Conservation (phyloP, 148 eudicot species). For the Gaultheria prostrata region DNA sequence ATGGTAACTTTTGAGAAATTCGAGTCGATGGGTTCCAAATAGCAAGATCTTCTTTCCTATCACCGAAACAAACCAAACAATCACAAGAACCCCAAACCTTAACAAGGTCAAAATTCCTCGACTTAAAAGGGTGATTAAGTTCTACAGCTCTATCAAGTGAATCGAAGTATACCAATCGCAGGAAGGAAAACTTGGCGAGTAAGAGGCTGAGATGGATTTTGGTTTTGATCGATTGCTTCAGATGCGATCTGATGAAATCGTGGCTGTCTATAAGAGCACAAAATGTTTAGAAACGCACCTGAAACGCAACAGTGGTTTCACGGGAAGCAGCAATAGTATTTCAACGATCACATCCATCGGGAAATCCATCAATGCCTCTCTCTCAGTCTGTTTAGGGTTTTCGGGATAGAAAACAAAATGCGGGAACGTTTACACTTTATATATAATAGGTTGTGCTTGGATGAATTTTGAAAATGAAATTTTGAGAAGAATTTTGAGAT, state of each 20-base stretch:
- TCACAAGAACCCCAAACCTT: constrained; percentile 32
- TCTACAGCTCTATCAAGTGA: too few relatives aligned
- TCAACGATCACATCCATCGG: neutral
- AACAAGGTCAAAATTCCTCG: neutral
- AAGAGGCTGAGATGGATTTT: neutral
- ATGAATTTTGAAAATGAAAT: too few relatives aligned
- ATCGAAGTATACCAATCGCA: too few relatives aligned
- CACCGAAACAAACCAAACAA: constrained; percentile 3
- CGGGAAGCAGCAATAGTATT: neutral
- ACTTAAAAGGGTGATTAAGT: constrained; percentile 15
- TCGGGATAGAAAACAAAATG: too few relatives aligned
- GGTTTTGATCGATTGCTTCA: neutral
- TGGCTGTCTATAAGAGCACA: neutral
- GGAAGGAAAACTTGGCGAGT: neutral
- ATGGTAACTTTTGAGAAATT: neutral
- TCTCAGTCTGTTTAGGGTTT: too few relatives aligned
- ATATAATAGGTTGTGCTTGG: too few relatives aligned
- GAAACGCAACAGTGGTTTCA: neutral
- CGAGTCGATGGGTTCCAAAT: constrained; percentile 11
- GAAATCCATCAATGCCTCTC: neutral
- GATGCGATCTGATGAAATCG: neutral
- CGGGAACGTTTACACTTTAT: too few relatives aligned
- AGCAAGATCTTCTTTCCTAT: neutral
- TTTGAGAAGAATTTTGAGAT: too few relatives aligned
- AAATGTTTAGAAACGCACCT: neutral